A percentile compares a stretch with the other conserved stretches of the same genome.
Evolutionary conservation across 164 flowering plant species (phyloP).

Genomic region (Cinnamomum chago): DNA sequence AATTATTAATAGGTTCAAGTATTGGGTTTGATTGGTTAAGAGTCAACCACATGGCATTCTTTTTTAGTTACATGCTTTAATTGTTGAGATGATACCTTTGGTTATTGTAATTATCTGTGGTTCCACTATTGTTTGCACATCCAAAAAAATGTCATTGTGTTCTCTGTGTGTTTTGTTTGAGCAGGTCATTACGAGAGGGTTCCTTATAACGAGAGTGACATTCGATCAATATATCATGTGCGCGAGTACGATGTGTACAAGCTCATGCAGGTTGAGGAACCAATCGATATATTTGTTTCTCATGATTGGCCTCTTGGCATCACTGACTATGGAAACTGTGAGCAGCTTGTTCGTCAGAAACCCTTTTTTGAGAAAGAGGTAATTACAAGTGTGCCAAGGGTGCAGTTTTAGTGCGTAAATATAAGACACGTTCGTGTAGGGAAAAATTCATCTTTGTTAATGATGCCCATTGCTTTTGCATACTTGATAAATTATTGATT

Average conservation of each 20-base stretch:
- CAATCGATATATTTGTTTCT: constrained; percentile 85
- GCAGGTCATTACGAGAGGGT: constrained; percentile 92
- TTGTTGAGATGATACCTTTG: not conserved
- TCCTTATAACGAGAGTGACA: constrained; percentile 76
- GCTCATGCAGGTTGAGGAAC: constrained; percentile 84
- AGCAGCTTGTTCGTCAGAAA: constrained; percentile 61
- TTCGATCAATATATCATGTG: constrained; percentile 84
- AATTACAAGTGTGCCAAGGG: constrained; percentile 16
- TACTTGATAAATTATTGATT: too few relatives aligned
- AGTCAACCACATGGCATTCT: not conserved
- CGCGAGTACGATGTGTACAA: constrained; percentile 92
- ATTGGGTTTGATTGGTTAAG: too few relatives aligned
- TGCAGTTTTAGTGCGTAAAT: not conserved
- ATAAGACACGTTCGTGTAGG: not conserved
- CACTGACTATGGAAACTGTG: constrained; percentile 72
- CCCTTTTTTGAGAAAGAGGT: constrained; percentile 77
- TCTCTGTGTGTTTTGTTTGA: constrained; percentile 8
- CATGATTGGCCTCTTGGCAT: constrained; percentile 99
- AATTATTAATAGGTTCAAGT: too few relatives aligned
- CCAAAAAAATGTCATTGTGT: constrained; percentile 14
- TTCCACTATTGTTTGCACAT: constrained; percentile 4
- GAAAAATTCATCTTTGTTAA: too few relatives aligned
- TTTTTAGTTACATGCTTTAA: not conserved
- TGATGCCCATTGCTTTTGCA: too few relatives aligned
- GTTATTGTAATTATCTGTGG: not conserved